These are phyloP conservation scores for Pythium pyrilobum DNA, from an alignment of 352 stramenopile genomes.

Conservation along the genomic window DNA sequence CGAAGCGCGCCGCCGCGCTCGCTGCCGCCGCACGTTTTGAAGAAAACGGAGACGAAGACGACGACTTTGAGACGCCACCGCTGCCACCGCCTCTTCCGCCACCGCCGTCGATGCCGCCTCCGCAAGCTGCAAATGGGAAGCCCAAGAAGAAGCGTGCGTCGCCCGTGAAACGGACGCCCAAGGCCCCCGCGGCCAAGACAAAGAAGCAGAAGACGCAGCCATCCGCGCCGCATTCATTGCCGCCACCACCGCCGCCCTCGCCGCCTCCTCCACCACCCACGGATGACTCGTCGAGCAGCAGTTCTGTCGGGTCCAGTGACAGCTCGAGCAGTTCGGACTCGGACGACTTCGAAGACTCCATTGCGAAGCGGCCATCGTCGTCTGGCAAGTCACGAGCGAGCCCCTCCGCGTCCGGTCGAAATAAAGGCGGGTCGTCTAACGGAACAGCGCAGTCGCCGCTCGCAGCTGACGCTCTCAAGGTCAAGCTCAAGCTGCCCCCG, in stretches of 20 bases:
- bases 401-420: too few species aligned
- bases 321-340: slow-evolving; percentile 26
- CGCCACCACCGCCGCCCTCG: slow-evolving; percentile 13
- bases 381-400: slow-evolving; percentile 12
- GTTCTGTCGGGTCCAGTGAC: slow-evolving; percentile 19
- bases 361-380: slow-evolving; percentile 8
- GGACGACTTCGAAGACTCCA: slow-evolving; percentile 14
- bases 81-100: slow-evolving; percentile 15
- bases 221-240: not conserved
- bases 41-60: slow-evolving; percentile 9
- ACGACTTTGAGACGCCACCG: slow-evolving; percentile 6
- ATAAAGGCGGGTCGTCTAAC: slow-evolving; percentile 28
- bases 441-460: slow-evolving; percentile 2
- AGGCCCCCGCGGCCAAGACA: not conserved
- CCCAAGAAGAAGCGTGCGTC: slow-evolving; percentile 24
- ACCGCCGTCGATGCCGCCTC: slow-evolving; percentile 23
- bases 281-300: slow-evolving; percentile 19
- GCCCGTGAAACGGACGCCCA: slow-evolving; percentile 10
- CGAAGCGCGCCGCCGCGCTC: slow-evolving; percentile 7
- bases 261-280: slow-evolving; percentile 13
- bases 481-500: slow-evolving; percentile 23
- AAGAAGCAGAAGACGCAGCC: slow-evolving; percentile 10
- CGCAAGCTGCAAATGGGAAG: slow-evolving; percentile 9
- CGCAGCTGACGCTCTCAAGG: slow-evolving; percentile 16
- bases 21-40: slow-evolving; percentile 11